These are phyloP conservation scores for Rhododendron simsii DNA, from an alignment of 148 eudicot species.

Conservation along the genomic window DNA sequence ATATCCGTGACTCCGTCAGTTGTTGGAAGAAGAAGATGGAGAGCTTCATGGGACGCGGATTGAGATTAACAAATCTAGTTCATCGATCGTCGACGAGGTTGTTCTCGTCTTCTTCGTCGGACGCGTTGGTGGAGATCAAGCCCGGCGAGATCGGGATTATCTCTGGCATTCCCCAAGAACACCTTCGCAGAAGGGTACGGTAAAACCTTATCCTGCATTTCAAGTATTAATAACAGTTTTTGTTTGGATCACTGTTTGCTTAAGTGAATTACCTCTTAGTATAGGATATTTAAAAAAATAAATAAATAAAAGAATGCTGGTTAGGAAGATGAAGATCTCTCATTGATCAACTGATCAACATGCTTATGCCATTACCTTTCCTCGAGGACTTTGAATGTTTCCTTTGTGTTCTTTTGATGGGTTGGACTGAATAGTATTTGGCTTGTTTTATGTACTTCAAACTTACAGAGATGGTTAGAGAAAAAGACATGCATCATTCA, in stretches of 20 bases:
- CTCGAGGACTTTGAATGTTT: not conserved
- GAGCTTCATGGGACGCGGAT: not conserved
- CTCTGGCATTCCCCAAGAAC: slow-evolving; percentile 77
- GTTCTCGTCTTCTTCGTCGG: slow-evolving; percentile 35
- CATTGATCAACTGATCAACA: not conserved
- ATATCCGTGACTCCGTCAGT: not conserved
- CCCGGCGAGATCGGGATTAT: slow-evolving; percentile 69
- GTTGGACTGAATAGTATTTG: not conserved
- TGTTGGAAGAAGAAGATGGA: slow-evolving; percentile 6
- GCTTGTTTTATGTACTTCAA: not conserved
- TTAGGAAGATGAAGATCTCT: not conserved
- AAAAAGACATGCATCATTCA: not conserved
- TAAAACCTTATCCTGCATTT: not conserved
- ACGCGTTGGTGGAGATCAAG: slow-evolving; percentile 54
- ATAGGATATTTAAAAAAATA: not conserved
- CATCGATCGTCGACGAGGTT: slow-evolving; percentile 25
- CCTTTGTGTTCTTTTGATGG: not conserved
- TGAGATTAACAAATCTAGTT: not conserved
- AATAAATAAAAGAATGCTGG: too few relatives aligned
- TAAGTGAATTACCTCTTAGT: not conserved
- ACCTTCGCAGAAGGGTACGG: slow-evolving; percentile 55
- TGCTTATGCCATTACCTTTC: not conserved
- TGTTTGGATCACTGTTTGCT: not conserved
- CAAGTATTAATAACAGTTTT: not conserved
- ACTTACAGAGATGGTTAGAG: not conserved